Conservation (phyloP, 257 asterid genomes). For the Henckelia pumila region DNA sequence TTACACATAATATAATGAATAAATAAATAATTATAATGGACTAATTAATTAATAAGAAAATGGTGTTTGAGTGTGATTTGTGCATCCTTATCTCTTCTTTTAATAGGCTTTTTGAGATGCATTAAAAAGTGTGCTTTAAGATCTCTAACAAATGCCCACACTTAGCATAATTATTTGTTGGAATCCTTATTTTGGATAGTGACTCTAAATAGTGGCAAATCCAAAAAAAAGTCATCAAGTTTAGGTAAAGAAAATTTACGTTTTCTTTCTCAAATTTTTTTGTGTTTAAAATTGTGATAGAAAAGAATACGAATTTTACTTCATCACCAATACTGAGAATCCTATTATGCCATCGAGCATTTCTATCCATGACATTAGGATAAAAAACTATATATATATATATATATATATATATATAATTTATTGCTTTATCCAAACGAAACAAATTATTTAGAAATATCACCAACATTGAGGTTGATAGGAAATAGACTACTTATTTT, state of each 20-base stretch:
- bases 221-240: neutral
- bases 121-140: conserved; percentile 35
- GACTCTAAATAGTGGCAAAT: conserved; percentile 15
- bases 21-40: neutral
- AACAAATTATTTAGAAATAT: no score
- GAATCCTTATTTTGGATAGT: conserved; percentile 24
- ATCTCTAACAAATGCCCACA: conserved; percentile 30
- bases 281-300: no score
- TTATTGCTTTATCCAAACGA: no score
- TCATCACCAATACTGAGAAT: no score
- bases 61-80: conserved; percentile 25
- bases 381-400: no score
- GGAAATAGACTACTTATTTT: no score
- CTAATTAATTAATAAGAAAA: conserved; percentile 31
- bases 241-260: neutral
- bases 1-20: neutral
- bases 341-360: no score
- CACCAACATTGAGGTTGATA: no score
- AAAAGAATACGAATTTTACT: no score
- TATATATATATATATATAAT: no score
- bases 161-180: conserved; percentile 26
- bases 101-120: conserved; percentile 23
- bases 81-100: conserved; percentile 44
- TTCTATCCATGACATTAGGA: neutral
- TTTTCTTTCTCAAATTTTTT: neutral